A percentile compares a stretch with the other conserved stretches of the same genome.
phyloP scores from a whole-genome alignment of 805 yeast genomes.

The Tetrapisispora arboricola region DNA sequence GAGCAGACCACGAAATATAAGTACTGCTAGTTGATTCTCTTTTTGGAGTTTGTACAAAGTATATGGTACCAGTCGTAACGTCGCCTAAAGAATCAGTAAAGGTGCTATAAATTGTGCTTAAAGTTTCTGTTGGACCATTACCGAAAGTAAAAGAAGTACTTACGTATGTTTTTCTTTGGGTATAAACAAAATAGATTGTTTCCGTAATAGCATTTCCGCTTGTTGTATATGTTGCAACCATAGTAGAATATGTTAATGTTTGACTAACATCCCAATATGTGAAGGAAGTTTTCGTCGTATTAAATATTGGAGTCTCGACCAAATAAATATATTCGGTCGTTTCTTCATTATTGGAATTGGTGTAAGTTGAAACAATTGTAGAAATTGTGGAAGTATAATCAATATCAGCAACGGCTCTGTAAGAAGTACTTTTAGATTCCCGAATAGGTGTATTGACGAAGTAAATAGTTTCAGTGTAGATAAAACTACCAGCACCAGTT shows the following conservation, averaged over 20 bases:
- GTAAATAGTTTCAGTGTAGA: neutral
- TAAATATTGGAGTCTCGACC: neutral
- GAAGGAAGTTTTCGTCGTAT: neutral
- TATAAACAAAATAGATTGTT: neutral
- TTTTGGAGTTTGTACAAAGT: slow-evolving; percentile 11
- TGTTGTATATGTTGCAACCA: slow-evolving; percentile 3
- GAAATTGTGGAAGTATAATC: neutral
- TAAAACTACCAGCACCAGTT: neutral
- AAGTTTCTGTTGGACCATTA: neutral
- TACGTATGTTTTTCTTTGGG: neutral
- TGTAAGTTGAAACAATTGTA: neutral
- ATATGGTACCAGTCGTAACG: slow-evolving; percentile 2
- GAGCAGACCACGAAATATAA: neutral
- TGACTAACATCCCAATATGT: neutral
- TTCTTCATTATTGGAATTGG: neutral
- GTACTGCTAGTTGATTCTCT: neutral
- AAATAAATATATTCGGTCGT: neutral
- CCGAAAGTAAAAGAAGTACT: neutral
- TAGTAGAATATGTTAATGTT: slow-evolving; percentile 4
- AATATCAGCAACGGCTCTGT: neutral
- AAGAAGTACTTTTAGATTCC: neutral
- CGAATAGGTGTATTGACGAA: neutral
- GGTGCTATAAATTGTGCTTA: neutral
- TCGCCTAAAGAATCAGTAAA: slow-evolving; percentile 1
- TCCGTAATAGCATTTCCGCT: neutral